These are phyloP conservation scores for Sarocladiaceae sp. DNA, from an alignment of 2,329 filamentous ascomycete species.

Conservation along the genomic window DNA sequence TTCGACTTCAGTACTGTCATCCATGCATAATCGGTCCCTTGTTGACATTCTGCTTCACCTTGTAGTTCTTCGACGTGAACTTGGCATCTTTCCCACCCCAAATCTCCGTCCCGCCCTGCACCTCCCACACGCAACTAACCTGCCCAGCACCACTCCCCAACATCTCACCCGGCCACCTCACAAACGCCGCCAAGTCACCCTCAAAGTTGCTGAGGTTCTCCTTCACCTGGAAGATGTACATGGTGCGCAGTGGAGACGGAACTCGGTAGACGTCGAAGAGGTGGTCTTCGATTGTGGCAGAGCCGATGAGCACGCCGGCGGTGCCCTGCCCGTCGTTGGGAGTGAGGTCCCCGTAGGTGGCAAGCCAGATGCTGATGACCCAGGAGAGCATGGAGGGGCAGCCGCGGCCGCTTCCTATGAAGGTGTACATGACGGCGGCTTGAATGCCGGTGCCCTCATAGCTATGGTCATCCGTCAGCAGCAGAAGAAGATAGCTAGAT, in stretches of 20 bases:
- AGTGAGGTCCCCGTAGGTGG: background rate
- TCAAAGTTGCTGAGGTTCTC: background rate
- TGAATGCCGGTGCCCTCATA: background rate
- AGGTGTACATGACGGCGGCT: background rate
- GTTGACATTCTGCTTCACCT: background rate
- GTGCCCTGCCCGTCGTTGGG: constrained; percentile 3
- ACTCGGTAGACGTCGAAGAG: constrained; percentile 1
- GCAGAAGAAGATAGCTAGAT: too few relatives aligned
- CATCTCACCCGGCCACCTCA: background rate
- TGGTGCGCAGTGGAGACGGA: background rate
- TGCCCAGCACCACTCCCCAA: background rate
- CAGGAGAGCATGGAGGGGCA: background rate
- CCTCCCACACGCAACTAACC: background rate
- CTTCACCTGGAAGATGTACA: constrained; percentile 2
- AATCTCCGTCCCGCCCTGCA: constrained; percentile 4
- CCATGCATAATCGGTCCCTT: background rate
- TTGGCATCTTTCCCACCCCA: constrained; percentile 1
- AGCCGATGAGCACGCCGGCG: background rate
- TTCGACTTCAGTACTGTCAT: background rate
- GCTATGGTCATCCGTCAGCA: too few relatives aligned
- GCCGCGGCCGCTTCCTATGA: background rate
- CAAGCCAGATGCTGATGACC: constrained; percentile 3
- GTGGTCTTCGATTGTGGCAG: background rate
- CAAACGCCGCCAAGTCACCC: background rate
- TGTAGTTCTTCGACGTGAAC: constrained; percentile 1